A percentile compares a stretch with the other conserved stretches of the same genome.
Evolutionary conservation across 2,329 filamentous ascomycete genomes (phyloP).

Genomic region (Shiraia sp.): DNA sequence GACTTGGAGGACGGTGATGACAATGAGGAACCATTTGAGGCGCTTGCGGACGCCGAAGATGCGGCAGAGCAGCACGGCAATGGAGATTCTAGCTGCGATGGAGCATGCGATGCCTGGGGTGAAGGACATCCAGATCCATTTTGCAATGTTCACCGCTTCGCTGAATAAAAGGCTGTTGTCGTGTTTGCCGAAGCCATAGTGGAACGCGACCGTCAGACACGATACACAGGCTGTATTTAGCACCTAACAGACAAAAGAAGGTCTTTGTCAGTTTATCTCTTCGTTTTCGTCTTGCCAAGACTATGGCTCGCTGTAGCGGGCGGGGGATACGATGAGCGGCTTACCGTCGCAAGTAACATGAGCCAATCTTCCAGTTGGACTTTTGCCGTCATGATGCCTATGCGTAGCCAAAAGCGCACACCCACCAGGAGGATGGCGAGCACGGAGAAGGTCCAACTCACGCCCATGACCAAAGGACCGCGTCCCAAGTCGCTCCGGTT

Average conservation of each 20-base stretch:
- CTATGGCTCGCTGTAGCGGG: no score
- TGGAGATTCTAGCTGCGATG: constrained; percentile 2
- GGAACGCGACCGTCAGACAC: constrained; percentile 1
- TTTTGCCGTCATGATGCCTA: no score
- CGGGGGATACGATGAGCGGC: no score
- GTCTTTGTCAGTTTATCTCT: no score
- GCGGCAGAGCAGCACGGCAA: constrained; percentile 3
- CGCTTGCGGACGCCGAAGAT: constrained; percentile 3
- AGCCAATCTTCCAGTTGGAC: constrained; percentile 6
- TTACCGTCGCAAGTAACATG: constrained; percentile 2
- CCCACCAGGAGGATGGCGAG: neutral
- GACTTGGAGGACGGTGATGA: constrained; percentile 2
- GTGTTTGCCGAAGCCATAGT: constrained; percentile 7
- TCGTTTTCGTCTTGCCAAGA: no score
- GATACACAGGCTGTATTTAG: neutral
- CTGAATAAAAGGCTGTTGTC: neutral
- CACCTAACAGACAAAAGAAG: no score
- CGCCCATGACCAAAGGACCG: constrained; percentile 2
- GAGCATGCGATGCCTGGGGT: constrained; percentile 1
- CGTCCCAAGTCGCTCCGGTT: constrained; percentile 3
- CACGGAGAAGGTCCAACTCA: neutral
- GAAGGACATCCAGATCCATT: constrained; percentile 5
- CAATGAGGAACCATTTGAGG: constrained; percentile 6
- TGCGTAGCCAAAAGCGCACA: neutral
- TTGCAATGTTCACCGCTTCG: constrained; percentile 2